These are phyloP conservation scores for Mucuna pruriens DNA, from an alignment of 306 rosid genomes.

Conservation along the genomic window DNA sequence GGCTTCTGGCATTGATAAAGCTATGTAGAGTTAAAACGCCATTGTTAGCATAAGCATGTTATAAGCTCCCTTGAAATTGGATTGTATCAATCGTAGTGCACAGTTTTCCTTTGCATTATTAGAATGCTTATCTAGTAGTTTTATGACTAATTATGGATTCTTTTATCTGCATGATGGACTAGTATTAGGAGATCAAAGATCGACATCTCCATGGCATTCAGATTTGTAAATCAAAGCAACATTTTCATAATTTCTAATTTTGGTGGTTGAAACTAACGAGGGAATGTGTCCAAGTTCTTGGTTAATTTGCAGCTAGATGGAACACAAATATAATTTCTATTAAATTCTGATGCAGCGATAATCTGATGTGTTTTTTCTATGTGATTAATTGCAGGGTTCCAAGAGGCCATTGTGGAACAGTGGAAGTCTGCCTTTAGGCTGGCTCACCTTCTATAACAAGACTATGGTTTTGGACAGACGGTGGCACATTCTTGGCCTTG, in stretches of 20 bases:
- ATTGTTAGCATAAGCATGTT: neutral
- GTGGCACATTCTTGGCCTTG: conserved; percentile 92
- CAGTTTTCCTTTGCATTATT: neutral
- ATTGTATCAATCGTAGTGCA: neutral
- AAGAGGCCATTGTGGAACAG: conserved; percentile 68
- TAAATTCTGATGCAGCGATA: conserved; percentile 5
- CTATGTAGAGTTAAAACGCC: conserved; percentile 9
- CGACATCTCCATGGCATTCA: neutral
- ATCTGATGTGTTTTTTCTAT: conserved; percentile 31
- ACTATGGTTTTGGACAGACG: conserved; percentile 66
- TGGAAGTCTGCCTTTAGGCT: conserved; percentile 89
- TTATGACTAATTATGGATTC: neutral
- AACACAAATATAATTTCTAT: conserved; percentile 11
- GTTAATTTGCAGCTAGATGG: conserved; percentile 21
- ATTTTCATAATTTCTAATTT: conserved; percentile 14
- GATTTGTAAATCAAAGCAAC: neutral
- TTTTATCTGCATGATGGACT: neutral
- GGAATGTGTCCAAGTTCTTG: neutral
- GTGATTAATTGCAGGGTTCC: conserved; percentile 63
- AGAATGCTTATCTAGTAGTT: conserved; percentile 7
- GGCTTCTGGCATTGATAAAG: conserved; percentile 11
- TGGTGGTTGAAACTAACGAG: neutral
- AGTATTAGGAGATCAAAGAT: neutral
- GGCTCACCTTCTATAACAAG: conserved; percentile 87
- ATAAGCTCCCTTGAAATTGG: conserved; percentile 19